These are phyloP conservation scores for Vitis labrusca DNA, from an alignment of 164 flowering plant genomes.

Conservation along the genomic window DNA sequence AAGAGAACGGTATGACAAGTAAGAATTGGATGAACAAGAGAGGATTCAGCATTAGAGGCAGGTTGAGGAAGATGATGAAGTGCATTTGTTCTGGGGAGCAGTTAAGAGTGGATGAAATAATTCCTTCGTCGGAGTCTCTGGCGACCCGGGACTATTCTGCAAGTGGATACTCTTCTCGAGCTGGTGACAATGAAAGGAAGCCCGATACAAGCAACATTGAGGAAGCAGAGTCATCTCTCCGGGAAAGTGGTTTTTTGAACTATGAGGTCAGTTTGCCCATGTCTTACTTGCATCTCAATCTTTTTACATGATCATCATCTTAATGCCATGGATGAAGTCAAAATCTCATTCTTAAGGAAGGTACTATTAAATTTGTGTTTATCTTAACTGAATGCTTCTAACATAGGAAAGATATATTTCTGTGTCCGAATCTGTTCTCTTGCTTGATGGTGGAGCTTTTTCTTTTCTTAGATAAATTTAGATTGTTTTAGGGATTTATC, in stretches of 20 bases:
- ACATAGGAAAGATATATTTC: neutral
- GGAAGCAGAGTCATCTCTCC: slow-evolving; percentile 92
- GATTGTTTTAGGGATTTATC: neutral
- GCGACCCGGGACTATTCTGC: slow-evolving; percentile 85
- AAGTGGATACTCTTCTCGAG: slow-evolving; percentile 66
- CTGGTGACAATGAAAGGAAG: slow-evolving; percentile 58
- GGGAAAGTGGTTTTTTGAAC: slow-evolving; percentile 74
- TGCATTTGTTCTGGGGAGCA: slow-evolving; percentile 75
- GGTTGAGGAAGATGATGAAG: slow-evolving; percentile 59
- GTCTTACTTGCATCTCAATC: neutral
- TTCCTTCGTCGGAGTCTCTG: slow-evolving; percentile 70
- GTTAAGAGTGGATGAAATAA: slow-evolving; percentile 46
- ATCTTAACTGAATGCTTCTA: neutral
- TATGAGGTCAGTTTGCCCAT: slow-evolving; percentile 63
- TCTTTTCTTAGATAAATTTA: neutral
- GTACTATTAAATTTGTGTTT: too few relatives aligned
- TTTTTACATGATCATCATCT: neutral
- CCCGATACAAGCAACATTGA: slow-evolving; percentile 73
- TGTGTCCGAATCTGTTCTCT: neutral
- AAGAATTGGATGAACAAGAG: slow-evolving; percentile 36
- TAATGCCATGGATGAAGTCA: neutral
- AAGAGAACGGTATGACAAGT: slow-evolving; percentile 42
- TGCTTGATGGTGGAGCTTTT: neutral
- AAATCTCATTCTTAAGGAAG: neutral
- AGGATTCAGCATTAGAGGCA: slow-evolving; percentile 22